Base-by-base conservation (phyloP, 73 alveolate genomes). In the Diophrys appendiculata region DNA sequence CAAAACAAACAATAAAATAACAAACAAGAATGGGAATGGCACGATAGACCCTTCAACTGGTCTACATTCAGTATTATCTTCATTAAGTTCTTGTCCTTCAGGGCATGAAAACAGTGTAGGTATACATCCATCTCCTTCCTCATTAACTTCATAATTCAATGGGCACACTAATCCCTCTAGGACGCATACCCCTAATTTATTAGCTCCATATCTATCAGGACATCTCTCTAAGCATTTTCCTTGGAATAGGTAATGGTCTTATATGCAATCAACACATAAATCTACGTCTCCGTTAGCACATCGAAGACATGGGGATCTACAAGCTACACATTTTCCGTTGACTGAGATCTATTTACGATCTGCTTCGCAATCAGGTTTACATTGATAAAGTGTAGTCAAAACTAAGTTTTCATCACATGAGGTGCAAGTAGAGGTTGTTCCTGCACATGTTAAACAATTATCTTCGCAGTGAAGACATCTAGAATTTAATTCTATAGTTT, bases 101-200 rank as follows among this genome's bases (percentile, higher is more conserved):
- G 34, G 33, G 1, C 81, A 72, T 33, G 34, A 23, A 23, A 32
- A 32, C 52, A 14, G 72, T 22, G 34, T 80, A 22, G 93, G 93
- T 27, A 86, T 73, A 65, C 93, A 86, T 0, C 87, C 85, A 52
- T 79, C 89, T 64, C 86, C 87, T 29, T 80, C 73, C 24, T 60
- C 85, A 73, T 86, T 74, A 0, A 76, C 76, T 26, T 31, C 34
- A 68, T 72, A 86, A 18, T 75, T 71, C 8, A 32, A 54, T 28
- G 93, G 93, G 28, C 93, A 86, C 0, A 79, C 68, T 0, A 86
- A 74, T 3, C 93, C 93, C 0, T 69, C 93, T 31, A 56, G 33
- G 18, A 79, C 81, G 54, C 93, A 86, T 53, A 78, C 79, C 29
- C 78, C 74, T 28, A 72, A 69, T 23, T 25, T 23, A 43, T 78